Conservation (phyloP, 2,329 filamentous ascomycete genomes). For the Pseudophaeomoniella oleicola region DNA sequence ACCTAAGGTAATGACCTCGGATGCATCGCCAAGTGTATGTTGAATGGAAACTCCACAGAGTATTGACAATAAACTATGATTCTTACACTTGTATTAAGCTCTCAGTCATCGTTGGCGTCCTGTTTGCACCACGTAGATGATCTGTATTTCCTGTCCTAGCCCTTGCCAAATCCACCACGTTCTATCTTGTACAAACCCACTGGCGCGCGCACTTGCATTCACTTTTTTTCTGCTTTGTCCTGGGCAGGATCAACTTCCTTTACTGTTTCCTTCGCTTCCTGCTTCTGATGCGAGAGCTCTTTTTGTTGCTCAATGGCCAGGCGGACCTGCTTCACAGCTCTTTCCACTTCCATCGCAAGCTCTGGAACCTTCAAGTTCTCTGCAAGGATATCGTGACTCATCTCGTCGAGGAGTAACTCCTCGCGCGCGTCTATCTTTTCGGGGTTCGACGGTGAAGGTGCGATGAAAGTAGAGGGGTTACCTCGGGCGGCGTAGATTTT, state of each 20-base stretch:
- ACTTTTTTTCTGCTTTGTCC: no score
- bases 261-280: slow-evolving; percentile 1
- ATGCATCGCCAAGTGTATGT: no score
- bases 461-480: slow-evolving; percentile 15
- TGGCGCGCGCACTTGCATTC: no score
- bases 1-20: no score
- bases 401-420: slow-evolving; percentile 26
- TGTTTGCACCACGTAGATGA: no score
- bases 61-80: no score
- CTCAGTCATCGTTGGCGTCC: no score
- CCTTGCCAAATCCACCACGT: no score
- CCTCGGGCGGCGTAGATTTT: slow-evolving; percentile 47
- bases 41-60: no score
- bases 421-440: slow-evolving; percentile 21
- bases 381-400: slow-evolving; percentile 43
- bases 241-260: slow-evolving; percentile 2
- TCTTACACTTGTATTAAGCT: no score
- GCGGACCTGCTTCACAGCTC: slow-evolving; percentile 60
- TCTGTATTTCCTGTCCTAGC: no score
- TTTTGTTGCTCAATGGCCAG: slow-evolving; percentile 18
- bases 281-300: slow-evolving; percentile 9
- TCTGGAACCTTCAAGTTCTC: slow-evolving; percentile 53
- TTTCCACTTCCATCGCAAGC: slow-evolving; percentile 56
- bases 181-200: no score
- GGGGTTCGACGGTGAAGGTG: slow-evolving; percentile 19